Conservation (phyloP, 345 rosid species). For the Schrenkiella parvula region DNA sequence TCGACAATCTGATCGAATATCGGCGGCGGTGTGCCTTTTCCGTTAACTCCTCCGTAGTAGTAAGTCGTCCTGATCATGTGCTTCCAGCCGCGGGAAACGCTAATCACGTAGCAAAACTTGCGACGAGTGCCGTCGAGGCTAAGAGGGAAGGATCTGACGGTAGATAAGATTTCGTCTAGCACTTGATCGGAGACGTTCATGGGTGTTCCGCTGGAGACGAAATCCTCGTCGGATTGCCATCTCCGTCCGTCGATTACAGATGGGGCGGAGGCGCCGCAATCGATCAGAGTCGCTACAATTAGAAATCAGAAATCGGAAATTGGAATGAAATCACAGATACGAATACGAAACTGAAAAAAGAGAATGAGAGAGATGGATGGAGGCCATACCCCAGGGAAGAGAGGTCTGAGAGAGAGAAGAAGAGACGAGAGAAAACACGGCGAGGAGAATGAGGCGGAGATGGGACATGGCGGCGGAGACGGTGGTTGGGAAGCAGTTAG, state of each 20-base stretch:
- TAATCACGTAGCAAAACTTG: constrained; percentile 65
- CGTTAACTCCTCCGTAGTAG: constrained; percentile 82
- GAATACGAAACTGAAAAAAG: neutral
- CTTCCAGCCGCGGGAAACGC: constrained; percentile 50
- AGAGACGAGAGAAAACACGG: constrained; percentile 36
- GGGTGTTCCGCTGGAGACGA: constrained; percentile 45
- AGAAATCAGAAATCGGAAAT: neutral
- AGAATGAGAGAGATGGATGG: neutral
- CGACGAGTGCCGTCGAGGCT: constrained; percentile 26
- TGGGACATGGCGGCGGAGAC: constrained; percentile 30
- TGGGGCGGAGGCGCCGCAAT: constrained; percentile 57
- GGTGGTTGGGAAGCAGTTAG: constrained; percentile 6
- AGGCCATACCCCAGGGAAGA: constrained; percentile 36
- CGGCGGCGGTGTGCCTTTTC: constrained; percentile 48
- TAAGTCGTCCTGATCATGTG: constrained; percentile 73
- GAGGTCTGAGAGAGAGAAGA: constrained; percentile 42
- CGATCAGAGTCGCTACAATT: constrained; percentile 53
- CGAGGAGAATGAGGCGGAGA: constrained; percentile 27
- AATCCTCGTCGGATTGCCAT: constrained; percentile 61
- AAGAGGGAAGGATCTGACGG: constrained; percentile 80
- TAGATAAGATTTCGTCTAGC: constrained; percentile 39
- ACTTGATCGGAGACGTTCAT: constrained; percentile 39
- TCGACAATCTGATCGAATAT: constrained; percentile 92
- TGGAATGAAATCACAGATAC: neutral
- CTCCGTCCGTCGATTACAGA: constrained; percentile 40